Evolutionary conservation across 2,329 filamentous ascomycete genomes (phyloP).

Genomic region (Triangularia verruculosa): DNA sequence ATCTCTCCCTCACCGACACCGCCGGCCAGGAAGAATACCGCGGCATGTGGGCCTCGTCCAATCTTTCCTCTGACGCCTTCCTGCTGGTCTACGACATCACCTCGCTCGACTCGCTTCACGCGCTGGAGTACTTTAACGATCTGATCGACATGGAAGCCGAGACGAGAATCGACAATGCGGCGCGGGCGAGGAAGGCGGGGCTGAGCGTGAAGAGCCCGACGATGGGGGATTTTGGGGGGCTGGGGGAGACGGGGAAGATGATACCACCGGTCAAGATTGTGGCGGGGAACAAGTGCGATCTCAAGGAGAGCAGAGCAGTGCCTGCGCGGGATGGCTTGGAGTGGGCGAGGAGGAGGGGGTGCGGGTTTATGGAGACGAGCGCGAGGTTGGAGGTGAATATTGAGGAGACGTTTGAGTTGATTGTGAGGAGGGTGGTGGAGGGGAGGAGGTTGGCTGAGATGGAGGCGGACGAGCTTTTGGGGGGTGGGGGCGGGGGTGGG

Average conservation of each 20-base stretch:
- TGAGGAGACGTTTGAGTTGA: conserved; percentile 79
- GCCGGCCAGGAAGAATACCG: conserved; percentile 90
- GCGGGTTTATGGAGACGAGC: conserved; percentile 88
- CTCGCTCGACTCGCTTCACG: conserved; percentile 62
- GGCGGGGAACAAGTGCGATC: conserved; percentile 82
- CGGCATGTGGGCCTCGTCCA: conserved; percentile 78
- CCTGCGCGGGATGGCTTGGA: conserved; percentile 69
- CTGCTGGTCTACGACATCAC: conserved; percentile 88
- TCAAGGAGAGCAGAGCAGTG: conserved; percentile 67
- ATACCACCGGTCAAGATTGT: conserved; percentile 77
- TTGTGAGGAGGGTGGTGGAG: conserved; percentile 61
- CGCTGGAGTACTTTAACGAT: conserved; percentile 75
- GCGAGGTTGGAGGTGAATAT: conserved; percentile 83
- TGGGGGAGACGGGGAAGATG: conserved; percentile 44
- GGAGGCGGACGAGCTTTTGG: conserved; percentile 25
- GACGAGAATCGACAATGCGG: conserved; percentile 61
- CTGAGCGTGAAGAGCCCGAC: conserved; percentile 33
- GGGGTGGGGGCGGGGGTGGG: conserved; percentile 30
- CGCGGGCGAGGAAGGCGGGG: conserved; percentile 49
- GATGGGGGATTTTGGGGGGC: conserved; percentile 29
- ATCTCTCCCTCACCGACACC: conserved; percentile 76
- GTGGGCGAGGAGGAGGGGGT: conserved; percentile 69
- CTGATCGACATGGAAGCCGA: conserved; percentile 82
- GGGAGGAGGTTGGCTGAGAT: conserved; percentile 49
- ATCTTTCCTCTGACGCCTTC: conserved; percentile 77